phyloP scores from a whole-genome alignment of 2,329 filamentous ascomycete species.

The Rugonectria rugulosa region DNA sequence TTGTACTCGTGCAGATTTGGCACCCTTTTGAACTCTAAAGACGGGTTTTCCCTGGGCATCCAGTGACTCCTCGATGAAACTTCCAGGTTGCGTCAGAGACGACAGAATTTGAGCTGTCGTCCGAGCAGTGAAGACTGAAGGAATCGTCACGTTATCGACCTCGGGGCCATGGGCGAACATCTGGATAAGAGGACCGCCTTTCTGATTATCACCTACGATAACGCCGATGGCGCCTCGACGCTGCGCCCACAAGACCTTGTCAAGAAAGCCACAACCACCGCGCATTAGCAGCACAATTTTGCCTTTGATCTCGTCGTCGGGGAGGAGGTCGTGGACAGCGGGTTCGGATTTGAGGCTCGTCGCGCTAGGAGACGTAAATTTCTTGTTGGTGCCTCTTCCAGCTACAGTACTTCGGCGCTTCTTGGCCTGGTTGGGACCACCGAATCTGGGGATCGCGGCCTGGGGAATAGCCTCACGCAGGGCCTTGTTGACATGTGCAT shows the following conservation, averaged over 20 bases:
- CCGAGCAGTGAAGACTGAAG: constrained; percentile 91
- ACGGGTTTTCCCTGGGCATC: constrained; percentile 67
- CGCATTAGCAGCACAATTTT: constrained; percentile 92
- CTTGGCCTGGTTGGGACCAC: constrained; percentile 20
- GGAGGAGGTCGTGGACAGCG: constrained; percentile 82
- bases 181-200: constrained; percentile 87
- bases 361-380: background rate
- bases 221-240: constrained; percentile 86
- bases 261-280: constrained; percentile 93
- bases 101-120: constrained; percentile 94
- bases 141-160: constrained; percentile 93
- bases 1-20: constrained; percentile 40
- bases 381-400: background rate
- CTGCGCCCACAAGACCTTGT: constrained; percentile 98
- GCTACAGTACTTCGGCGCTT: constrained; percentile 12
- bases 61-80: constrained; percentile 66
- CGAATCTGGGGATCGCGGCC: constrained; percentile 25
- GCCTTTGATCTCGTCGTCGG: constrained; percentile 89
- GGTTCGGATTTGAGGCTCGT: constrained; percentile 66
- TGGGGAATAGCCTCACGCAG: constrained; percentile 41
- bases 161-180: constrained; percentile 96
- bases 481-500: constrained; percentile 51
- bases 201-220: constrained; percentile 92
- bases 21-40: constrained; percentile 60
- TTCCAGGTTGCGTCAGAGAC: constrained; percentile 79